Conservation (phyloP, 345 rosid species). For the Fremontodendron californicum region DNA sequence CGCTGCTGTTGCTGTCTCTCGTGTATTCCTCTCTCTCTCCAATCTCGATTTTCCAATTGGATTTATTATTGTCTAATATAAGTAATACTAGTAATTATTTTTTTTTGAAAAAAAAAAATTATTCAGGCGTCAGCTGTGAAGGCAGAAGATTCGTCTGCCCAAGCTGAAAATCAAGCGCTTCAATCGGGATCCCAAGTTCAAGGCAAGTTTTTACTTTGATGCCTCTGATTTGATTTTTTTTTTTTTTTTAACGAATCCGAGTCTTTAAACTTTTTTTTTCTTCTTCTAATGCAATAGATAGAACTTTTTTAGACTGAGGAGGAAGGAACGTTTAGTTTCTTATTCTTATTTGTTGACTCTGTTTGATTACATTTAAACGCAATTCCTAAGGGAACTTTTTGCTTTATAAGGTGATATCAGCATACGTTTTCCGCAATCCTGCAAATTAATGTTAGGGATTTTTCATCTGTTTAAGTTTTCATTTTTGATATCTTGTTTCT, state of each 20-base stretch:
- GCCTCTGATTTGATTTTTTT: neutral
- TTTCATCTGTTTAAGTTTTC: neutral
- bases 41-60: neutral
- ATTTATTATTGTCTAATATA: neutral
- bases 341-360: neutral
- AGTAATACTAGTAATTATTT: neutral
- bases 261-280: neutral
- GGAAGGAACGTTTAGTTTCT: neutral
- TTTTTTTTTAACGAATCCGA: neutral
- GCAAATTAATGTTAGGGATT: neutral
- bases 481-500: neutral
- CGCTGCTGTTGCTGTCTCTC: conserved; percentile 56
- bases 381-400: neutral
- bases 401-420: neutral
- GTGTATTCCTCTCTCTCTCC: conserved; percentile 34
- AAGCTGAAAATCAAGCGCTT: conserved; percentile 35
- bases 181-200: conserved; percentile 37
- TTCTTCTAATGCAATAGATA: neutral
- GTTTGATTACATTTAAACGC: neutral
- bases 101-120: neutral
- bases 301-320: neutral
- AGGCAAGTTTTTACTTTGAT: conserved; percentile 27
- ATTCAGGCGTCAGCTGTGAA: conserved; percentile 45
- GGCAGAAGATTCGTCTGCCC: conserved; percentile 48
- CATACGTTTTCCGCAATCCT: neutral